Evolutionary conservation across 495 filamentous ascomycete species (phyloP).

Genomic region (Penicillium taxi): DNA sequence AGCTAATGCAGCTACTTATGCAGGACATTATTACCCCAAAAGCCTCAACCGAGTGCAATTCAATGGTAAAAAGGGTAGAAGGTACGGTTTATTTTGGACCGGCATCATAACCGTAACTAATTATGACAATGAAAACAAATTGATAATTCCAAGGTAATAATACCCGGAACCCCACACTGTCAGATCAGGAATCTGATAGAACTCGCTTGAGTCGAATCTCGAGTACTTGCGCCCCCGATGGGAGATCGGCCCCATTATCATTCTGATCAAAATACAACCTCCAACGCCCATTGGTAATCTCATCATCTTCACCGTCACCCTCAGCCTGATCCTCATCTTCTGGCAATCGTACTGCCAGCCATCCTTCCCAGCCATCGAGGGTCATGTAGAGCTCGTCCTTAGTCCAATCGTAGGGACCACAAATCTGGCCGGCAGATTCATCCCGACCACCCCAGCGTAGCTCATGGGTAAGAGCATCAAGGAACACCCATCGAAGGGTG

Average conservation of each 20-base stretch:
- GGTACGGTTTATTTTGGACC: too few relatives aligned
- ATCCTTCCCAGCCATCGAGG: constrained; percentile 21
- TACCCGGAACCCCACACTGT: too few relatives aligned
- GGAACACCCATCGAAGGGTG: constrained; percentile 23
- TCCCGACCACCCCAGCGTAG: constrained; percentile 22
- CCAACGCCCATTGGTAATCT: constrained; percentile 19
- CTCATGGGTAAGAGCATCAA: constrained; percentile 16
- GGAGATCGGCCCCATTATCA: constrained; percentile 21
- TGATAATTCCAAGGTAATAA: too few relatives aligned
- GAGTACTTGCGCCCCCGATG: constrained; percentile 15
- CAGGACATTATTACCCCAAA: too few relatives aligned
- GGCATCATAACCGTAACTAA: too few relatives aligned
- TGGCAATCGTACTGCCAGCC: constrained; percentile 18
- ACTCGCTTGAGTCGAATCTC: constrained; percentile 20
- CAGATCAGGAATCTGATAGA: constrained; percentile 14
- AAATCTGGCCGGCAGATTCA: constrained; percentile 17
- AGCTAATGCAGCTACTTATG: too few relatives aligned
- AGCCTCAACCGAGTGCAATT: too few relatives aligned
- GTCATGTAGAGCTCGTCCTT: constrained; percentile 19
- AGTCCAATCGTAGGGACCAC: constrained; percentile 26
- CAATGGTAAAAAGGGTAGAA: too few relatives aligned
- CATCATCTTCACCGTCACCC: constrained; percentile 9
- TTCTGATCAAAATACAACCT: constrained; percentile 23
- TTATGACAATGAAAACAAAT: too few relatives aligned
- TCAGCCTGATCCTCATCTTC: constrained; percentile 12